Base-by-base conservation (phyloP, 2,329 filamentous ascomycete genomes). In the Kalmusia sp. region DNA sequence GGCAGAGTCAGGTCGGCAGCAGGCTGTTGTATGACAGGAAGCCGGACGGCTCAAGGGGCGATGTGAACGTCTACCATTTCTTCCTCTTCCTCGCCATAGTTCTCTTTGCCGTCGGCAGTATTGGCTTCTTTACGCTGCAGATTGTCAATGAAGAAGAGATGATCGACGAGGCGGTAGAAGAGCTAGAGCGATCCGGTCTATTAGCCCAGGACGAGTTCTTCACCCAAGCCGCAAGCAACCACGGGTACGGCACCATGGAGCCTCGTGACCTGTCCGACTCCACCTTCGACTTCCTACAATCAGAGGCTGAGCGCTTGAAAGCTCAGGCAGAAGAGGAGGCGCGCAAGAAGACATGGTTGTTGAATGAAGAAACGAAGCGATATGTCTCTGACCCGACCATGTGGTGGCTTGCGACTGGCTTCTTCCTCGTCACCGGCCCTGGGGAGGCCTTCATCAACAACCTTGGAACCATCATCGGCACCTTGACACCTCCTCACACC, bases 401-500 rank as follows among this genome's bases (percentile, higher is more conserved):
- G 93, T 99, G 93, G 93, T 90, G 87, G 70, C 88, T 99, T 62
- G 92, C 93, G 0, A 79, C 88, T 1, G 93, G 92, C 17, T 98
- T 99, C 76, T 91, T 98, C 74, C 84, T 98, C 58, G 91, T 96
- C 64, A 91, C 93, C 49, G 95, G 95, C 0, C 93, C 95, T 0
- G 93, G 93, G n/a, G 95, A 99, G 76, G 91, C 93, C 9, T 99
- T 97, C 73, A 92, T 98, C 77, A 99, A 98, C 77, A 99, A 98
- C 66, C 77, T 99, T 8, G 95, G 95, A 30, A 97, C 93, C 21
- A 88, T 99, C 56, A 93, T 98, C 63, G 89, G 90, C 62, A 96
- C 93, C 0, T 80, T 97, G 3, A 91, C 90, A 38, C 84, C 84
- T 4, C 78, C 78, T n/a, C 84, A 83, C 12, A 87, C 85, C 15